Conservation (phyloP, 78 protist genomes). For the Speleostelium caveatum region DNA sequence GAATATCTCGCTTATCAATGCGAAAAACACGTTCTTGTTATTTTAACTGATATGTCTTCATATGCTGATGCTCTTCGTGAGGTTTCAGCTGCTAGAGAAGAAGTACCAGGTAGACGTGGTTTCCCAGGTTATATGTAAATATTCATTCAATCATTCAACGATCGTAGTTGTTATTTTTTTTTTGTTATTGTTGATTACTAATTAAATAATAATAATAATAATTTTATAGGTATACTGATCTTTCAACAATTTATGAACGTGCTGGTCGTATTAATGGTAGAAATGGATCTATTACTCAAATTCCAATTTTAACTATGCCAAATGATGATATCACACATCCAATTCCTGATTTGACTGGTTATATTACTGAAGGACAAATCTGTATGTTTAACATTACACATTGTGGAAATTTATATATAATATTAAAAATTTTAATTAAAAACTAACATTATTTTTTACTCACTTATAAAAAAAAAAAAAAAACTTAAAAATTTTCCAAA, state of each 20-base stretch:
- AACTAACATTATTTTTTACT: too few relatives aligned
- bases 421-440: too few relatives aligned
- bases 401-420: too few relatives aligned
- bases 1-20: conserved; percentile 99
- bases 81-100: conserved; percentile 97
- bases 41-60: conserved; percentile 99
- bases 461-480: too few relatives aligned
- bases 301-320: conserved; percentile 99
- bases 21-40: conserved; percentile 99
- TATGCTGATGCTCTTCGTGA: conserved; percentile 99
- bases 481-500: too few relatives aligned
- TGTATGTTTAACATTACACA: too few relatives aligned
- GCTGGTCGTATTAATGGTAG: conserved; percentile 99
- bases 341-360: conserved; percentile 99
- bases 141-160: too few relatives aligned
- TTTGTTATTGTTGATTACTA: too few relatives aligned
- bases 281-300: conserved; percentile 99
- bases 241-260: conserved; percentile 99
- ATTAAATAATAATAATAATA: too few relatives aligned
- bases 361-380: conserved; percentile 99
- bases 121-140: conserved; percentile 99
- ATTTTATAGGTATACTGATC: too few relatives aligned
- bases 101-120: conserved; percentile 99
- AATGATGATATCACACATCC: conserved; percentile 99
- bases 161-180: too few relatives aligned